These are phyloP conservation scores for Ogataea degrootiae DNA, from an alignment of 805 yeast species.

Conservation along the genomic window DNA sequence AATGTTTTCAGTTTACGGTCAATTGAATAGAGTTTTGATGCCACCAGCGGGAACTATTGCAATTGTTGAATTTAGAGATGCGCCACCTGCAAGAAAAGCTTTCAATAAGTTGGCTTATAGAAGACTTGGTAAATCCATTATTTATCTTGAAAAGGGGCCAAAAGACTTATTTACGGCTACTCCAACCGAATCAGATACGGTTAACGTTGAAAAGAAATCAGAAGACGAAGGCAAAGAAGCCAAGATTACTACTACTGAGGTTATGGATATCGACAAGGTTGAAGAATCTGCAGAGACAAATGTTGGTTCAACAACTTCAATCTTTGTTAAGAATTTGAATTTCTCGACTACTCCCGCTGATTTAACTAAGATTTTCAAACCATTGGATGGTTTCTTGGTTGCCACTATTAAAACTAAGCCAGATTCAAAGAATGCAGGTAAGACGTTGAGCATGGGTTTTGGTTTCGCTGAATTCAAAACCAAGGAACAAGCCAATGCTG, in stretches of 20 bases:
- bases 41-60: constrained; percentile 98
- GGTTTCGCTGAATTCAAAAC: constrained; percentile 91
- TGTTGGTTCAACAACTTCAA: constrained; percentile 77
- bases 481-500: constrained; percentile 71
- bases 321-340: constrained; percentile 88
- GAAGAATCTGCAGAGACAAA: constrained; percentile 35
- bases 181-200: constrained; percentile 37
- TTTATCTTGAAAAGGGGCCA: constrained; percentile 94
- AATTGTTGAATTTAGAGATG: constrained; percentile 80
- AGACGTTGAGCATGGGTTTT: constrained; percentile 89
- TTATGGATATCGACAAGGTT: constrained; percentile 13
- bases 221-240: constrained; percentile 31
- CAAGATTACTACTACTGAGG: constrained; percentile 26
- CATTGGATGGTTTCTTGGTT: constrained; percentile 72
- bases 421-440: constrained; percentile 67
- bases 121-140: constrained; percentile 78
- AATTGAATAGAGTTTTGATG: constrained; percentile 73
- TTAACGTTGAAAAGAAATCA: constrained; percentile 20
- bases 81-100: constrained; percentile 83
- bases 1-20: constrained; percentile 75
- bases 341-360: constrained; percentile 66
- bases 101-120: constrained; percentile 83
- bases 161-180: constrained; percentile 65
- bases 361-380: constrained; percentile 57
- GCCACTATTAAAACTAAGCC: constrained; percentile 86